Evolutionary conservation across 2,329 filamentous ascomycete species (phyloP).

Genomic region (Neurospora sp.): DNA sequence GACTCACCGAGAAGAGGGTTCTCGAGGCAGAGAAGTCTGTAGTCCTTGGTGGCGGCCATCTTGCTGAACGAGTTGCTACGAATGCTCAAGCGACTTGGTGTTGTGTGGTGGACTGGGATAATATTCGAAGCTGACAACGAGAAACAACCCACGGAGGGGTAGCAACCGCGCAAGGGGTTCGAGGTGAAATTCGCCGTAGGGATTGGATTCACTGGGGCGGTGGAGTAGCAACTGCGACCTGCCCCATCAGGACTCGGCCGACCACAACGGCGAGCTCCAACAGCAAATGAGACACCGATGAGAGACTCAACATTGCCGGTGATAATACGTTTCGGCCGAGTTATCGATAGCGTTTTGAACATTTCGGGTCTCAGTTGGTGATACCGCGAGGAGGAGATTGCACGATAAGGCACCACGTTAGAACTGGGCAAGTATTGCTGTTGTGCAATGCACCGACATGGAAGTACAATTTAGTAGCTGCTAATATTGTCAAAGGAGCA

Average conservation of each 20-base stretch:
- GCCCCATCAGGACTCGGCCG: not conserved
- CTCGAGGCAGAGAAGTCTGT: conserved; percentile 85
- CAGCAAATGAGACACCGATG: not conserved
- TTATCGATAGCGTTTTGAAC: not conserved
- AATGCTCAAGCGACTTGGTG: conserved; percentile 9
- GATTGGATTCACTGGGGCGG: not conserved
- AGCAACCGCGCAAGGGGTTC: not conserved
- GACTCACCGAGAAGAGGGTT: conserved; percentile 84
- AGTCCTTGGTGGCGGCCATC: conserved; percentile 72
- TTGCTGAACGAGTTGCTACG: conserved; percentile 17
- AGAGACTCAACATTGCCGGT: not conserved
- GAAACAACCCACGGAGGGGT: not conserved
- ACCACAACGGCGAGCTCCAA: not conserved
- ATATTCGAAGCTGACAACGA: not conserved
- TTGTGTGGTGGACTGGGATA: conserved; percentile 1
- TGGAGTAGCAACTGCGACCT: not conserved
- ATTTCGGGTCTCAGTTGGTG: not conserved
- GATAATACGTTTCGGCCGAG: not conserved
- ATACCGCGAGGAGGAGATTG: not conserved
- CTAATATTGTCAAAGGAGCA: not conserved
- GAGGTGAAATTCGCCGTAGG: not conserved
- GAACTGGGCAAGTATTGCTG: not conserved
- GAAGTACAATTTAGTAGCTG: not conserved
- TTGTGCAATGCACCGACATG: not conserved
- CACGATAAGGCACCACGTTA: not conserved